Percentiles rank a stretch among this genome's conserved stretches.
Conservation (phyloP, 345 rosid species). For the Eucalyptus sp. region DNA sequence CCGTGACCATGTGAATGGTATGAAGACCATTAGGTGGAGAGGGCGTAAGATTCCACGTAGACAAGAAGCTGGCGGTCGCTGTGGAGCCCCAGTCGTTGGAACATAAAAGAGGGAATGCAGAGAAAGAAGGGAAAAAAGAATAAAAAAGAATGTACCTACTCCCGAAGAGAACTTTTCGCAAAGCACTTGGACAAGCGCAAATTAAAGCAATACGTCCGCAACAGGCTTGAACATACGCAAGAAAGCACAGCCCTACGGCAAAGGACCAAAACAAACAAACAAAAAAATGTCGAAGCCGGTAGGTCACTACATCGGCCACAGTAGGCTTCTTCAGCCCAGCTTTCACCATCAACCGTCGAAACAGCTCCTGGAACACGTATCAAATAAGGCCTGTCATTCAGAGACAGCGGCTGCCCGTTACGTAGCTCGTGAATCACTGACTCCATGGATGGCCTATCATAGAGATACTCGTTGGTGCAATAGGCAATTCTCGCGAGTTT, state of each 20-base stretch:
- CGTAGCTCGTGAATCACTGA: constrained; percentile 48
- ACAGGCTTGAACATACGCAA: background rate
- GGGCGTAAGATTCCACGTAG: background rate
- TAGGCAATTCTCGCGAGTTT: constrained; percentile 47
- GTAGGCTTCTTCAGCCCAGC: background rate
- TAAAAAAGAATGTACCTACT: background rate
- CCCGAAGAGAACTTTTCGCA: background rate
- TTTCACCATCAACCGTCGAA: background rate
- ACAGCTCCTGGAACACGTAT: background rate
- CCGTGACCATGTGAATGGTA: background rate
- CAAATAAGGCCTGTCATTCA: background rate
- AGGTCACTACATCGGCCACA: background rate
- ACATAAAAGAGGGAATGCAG: background rate
- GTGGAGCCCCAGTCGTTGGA: background rate
- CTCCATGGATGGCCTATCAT: constrained; percentile 61
- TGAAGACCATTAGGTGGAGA: background rate
- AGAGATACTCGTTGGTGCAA: constrained; percentile 60
- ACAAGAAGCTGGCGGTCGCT: background rate
- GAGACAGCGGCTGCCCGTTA: constrained; percentile 56
- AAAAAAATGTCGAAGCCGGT: background rate
- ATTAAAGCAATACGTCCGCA: background rate
- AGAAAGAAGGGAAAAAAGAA: no score
- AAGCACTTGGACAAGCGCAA: background rate
- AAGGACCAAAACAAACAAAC: background rate
- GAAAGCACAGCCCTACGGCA: background rate